These are phyloP conservation scores for Leccinum sublutescens DNA, from an alignment of 768 basidiomycete species.

Conservation along the genomic window DNA sequence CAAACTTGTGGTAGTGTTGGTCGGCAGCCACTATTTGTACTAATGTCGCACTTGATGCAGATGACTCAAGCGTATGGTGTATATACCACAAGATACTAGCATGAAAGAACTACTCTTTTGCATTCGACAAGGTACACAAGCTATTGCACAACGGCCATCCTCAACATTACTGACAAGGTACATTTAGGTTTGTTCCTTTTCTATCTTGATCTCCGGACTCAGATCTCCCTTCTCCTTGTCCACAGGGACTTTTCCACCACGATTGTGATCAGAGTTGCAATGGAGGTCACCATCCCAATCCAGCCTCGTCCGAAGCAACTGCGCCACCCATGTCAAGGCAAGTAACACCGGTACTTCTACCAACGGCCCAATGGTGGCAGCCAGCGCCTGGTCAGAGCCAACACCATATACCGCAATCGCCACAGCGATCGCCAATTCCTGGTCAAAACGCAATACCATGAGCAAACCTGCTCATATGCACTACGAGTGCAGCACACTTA, in stretches of 20 bases:
- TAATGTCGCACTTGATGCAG: too few relatives aligned
- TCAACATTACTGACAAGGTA: too few relatives aligned
- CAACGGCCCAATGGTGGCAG: constrained; percentile 77
- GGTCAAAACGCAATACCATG: not conserved
- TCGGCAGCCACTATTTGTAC: too few relatives aligned
- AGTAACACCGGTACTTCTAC: constrained; percentile 79
- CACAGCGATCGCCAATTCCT: constrained; percentile 84
- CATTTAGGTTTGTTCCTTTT: too few relatives aligned
- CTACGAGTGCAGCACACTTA: constrained; percentile 29
- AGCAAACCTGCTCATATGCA: not conserved
- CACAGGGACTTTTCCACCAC: not conserved
- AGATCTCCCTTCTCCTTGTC: not conserved
- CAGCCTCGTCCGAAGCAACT: constrained; percentile 42
- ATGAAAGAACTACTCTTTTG: too few relatives aligned
- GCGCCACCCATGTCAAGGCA: constrained; percentile 62
- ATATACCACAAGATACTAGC: too few relatives aligned
- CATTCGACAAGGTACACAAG: too few relatives aligned
- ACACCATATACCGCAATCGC: constrained; percentile 77
- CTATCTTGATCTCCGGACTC: not conserved
- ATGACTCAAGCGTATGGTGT: too few relatives aligned
- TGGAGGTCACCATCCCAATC: not conserved
- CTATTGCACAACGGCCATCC: too few relatives aligned
- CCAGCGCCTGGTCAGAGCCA: constrained; percentile 74
- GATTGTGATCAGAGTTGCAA: not conserved
- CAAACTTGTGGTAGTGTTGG: too few relatives aligned